phyloP scores from a whole-genome alignment of 2,329 filamentous ascomycete genomes.

The Colletotrichum phormii region DNA sequence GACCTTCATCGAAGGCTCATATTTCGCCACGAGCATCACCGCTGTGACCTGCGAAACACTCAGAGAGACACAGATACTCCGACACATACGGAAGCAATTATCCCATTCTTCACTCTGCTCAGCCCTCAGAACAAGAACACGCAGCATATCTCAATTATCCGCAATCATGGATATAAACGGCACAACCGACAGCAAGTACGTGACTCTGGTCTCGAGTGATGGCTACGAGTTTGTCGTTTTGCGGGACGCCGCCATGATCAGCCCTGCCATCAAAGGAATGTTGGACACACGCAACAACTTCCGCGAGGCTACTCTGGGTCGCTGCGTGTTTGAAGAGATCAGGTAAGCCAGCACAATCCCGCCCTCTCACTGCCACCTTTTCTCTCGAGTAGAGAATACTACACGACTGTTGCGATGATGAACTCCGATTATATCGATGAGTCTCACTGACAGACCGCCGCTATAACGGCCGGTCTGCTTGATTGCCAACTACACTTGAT shows the following conservation, averaged over 20 bases:
- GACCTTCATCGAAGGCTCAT: slow-evolving; percentile 2
- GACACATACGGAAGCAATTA: not conserved
- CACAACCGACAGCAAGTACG: slow-evolving; percentile 68
- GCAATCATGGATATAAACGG: slow-evolving; percentile 24
- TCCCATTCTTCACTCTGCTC: not conserved
- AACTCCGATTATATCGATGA: slow-evolving; percentile 49
- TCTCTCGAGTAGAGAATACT: slow-evolving; percentile 47
- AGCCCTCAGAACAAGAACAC: not conserved
- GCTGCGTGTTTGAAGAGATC: slow-evolving; percentile 78
- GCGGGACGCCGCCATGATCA: slow-evolving; percentile 76
- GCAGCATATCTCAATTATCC: not conserved
- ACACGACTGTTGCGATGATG: slow-evolving; percentile 24
- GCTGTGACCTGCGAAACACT: not conserved
- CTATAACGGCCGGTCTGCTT: slow-evolving; percentile 55
- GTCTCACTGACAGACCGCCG: slow-evolving; percentile 60
- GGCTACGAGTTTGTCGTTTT: slow-evolving; percentile 82
- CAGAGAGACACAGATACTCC: not conserved
- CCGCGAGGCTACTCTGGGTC: slow-evolving; percentile 71
- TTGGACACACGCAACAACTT: slow-evolving; percentile 78
- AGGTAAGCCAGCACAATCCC: slow-evolving; percentile 64
- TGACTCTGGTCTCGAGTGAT: slow-evolving; percentile 81
- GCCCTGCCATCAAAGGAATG: slow-evolving; percentile 80
- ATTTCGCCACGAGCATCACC: slow-evolving; percentile 11
- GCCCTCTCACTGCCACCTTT: not conserved
- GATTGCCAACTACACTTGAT: slow-evolving; percentile 73